phyloP scores from a whole-genome alignment of 202 grass and related monocot species.

The Sporobolus alterniflorus region DNA sequence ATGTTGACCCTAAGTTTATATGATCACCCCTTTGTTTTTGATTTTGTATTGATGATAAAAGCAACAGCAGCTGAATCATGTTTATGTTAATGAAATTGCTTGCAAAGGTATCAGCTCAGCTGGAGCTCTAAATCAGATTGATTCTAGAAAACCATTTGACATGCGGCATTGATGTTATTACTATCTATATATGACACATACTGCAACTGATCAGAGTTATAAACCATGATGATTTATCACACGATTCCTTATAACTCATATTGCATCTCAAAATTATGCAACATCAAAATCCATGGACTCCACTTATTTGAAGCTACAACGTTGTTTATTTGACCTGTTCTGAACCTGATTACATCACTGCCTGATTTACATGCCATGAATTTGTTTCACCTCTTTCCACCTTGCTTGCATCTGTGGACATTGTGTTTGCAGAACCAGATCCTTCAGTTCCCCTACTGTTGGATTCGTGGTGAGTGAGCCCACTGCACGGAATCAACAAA shows the following conservation, averaged over 20 bases:
- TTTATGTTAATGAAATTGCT: conserved; percentile 35
- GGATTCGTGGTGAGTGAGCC: conserved; percentile 81
- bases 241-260: background rate
- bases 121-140: background rate
- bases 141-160: background rate
- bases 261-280: conserved; percentile 4
- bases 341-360: conserved; percentile 1
- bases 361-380: background rate
- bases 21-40: background rate
- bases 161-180: background rate
- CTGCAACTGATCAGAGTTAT: background rate
- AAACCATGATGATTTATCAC: conserved; percentile 16
- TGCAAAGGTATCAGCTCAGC: background rate
- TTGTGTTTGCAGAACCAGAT: background rate
- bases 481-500: conserved; percentile 50
- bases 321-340: background rate
- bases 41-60: conserved; percentile 15
- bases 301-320: conserved; percentile 26
- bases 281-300: conserved; percentile 4
- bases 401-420: conserved; percentile 12
- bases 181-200: background rate
- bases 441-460: conserved; percentile 48
- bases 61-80: background rate
- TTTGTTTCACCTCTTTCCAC: background rate
- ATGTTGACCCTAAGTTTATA: background rate